Evolutionary conservation across 208 protist species (phyloP), one percentile per base, ranked within the genome.

Genomic region (Angomonas ambiguus): DNA sequence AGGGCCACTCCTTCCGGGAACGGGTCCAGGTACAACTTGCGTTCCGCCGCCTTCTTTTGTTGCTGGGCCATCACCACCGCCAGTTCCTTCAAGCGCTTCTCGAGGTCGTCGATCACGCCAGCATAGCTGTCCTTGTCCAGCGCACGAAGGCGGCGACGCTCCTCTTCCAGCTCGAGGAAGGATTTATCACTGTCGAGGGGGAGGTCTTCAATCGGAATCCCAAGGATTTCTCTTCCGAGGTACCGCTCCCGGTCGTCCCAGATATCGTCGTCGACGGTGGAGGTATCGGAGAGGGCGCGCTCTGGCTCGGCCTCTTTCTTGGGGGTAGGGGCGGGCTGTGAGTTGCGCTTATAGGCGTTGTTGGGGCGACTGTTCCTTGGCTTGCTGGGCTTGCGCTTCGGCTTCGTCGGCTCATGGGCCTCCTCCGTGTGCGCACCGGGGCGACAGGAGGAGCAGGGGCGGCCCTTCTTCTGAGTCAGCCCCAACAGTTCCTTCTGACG

Each of bases 401-500:
- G n/a, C 49, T 18, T 27, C n/a, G 49, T 24, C n/a, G 49, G 13
- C 49, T 18, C 8, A 24, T 56, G n/a, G n/a, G 8, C n/a, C n/a
- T 11, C 38, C 66, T 59, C 55, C 38, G 28, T 58, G 41, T 45
- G 38, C 11, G 38, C 16, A 45, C 38, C 38, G 38, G 8, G 8
- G 11, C 38, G 8, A 16, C 38, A 45, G 11, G 38, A 45, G 38
- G 38, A 45, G 38, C 38, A 45, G 11, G 38, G n/a, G 49, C n/a
- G 49, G 6, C 83, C 81, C 57, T 82, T 93, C 27, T 70, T 68
- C 0, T 59, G 41, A 3, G 82, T 62, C 25, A 93, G 76, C 31
- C 76, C 76, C 64, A 86, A 77, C 24, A 82, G 69, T 69, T 90
- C 82, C 30, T 75, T 60, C 27, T 77, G 77, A n/a, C 79, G 80